These are phyloP conservation scores for Diplodia seriata DNA, from an alignment of 2,329 filamentous ascomycete genomes.

Conservation along the genomic window DNA sequence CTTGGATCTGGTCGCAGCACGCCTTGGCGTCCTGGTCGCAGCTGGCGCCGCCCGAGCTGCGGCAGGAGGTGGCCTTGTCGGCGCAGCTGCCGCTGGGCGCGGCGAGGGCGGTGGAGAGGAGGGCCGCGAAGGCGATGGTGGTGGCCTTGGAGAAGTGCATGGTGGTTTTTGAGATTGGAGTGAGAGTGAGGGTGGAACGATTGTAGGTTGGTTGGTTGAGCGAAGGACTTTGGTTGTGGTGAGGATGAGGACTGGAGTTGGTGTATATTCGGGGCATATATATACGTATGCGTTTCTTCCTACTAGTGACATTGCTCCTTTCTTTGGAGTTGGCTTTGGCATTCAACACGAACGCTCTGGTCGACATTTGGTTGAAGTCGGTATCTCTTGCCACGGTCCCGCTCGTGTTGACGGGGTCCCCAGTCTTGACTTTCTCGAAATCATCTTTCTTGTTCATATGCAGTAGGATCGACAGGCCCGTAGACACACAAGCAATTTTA, in stretches of 20 bases:
- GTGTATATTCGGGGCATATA: background rate
- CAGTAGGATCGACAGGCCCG: constrained; percentile 1
- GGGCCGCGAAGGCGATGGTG: constrained; percentile 10
- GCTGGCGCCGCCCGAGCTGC: background rate
- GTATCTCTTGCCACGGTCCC: background rate
- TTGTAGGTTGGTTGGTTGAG: constrained; percentile 5
- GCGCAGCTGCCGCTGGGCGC: constrained; percentile 1
- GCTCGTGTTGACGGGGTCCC: background rate
- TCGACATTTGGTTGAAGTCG: background rate
- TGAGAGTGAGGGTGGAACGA: background rate
- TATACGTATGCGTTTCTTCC: background rate
- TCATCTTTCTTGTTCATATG: background rate
- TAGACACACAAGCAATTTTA: background rate
- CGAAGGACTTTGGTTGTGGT: constrained; percentile 12
- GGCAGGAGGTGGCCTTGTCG: constrained; percentile 12
- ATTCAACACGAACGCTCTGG: constrained; percentile 17
- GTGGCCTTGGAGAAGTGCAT: constrained; percentile 21
- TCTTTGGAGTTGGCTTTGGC: background rate
- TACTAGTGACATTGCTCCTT: background rate
- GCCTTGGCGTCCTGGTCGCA: background rate
- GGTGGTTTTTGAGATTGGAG: background rate
- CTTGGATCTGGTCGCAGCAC: constrained; percentile 2
- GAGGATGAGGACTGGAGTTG: background rate
- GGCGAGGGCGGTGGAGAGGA: constrained; percentile 10
- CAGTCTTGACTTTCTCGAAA: background rate